These are phyloP conservation scores for Diaporthe nobilis DNA, from an alignment of 2,329 filamentous ascomycete genomes.

Conservation along the genomic window DNA sequence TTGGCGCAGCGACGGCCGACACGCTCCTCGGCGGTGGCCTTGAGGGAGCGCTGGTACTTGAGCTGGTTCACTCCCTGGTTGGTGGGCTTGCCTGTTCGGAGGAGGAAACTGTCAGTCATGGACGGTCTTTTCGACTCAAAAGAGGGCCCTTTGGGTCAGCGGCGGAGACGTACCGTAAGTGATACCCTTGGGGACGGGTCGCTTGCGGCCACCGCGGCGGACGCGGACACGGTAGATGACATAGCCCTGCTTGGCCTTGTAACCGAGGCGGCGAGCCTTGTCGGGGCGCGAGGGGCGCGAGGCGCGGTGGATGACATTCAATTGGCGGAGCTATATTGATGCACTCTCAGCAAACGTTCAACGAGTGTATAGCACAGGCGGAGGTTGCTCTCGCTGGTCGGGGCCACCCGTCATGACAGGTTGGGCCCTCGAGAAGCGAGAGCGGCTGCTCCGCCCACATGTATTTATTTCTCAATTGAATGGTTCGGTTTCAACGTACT, in stretches of 20 bases:
- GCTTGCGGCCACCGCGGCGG: slow-evolving; percentile 98
- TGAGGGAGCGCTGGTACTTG: slow-evolving; percentile 99
- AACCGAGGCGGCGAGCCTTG: slow-evolving; percentile 99
- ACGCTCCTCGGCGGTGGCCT: slow-evolving; percentile 99
- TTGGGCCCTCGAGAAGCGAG: slow-evolving; percentile 33
- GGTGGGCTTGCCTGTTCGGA: slow-evolving; percentile 92
- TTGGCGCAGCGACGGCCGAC: slow-evolving; percentile 99
- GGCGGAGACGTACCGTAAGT: slow-evolving; percentile 81
- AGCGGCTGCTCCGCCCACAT: slow-evolving; percentile 45
- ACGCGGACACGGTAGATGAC: slow-evolving; percentile 99
- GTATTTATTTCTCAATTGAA: slow-evolving; percentile 43
- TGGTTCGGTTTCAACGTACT: slow-evolving; percentile 76
- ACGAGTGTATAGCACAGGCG: slow-evolving; percentile 95
- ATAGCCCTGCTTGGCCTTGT: slow-evolving; percentile 99
- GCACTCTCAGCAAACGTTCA: slow-evolving; percentile 99
- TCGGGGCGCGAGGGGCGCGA: slow-evolving; percentile 98
- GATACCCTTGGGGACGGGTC: slow-evolving; percentile 95
- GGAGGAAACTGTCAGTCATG: slow-evolving; percentile 35
- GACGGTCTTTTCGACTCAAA: background rate
- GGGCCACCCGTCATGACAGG: background rate
- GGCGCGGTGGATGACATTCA: slow-evolving; percentile 99
- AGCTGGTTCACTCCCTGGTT: slow-evolving; percentile 99
- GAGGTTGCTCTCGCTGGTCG: slow-evolving; percentile 53
- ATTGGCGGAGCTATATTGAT: slow-evolving; percentile 99
- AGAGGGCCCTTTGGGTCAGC: background rate